Evolutionary conservation across 139 green algal species (phyloP).

Genomic region (Chlamydomonas eustigma): DNA sequence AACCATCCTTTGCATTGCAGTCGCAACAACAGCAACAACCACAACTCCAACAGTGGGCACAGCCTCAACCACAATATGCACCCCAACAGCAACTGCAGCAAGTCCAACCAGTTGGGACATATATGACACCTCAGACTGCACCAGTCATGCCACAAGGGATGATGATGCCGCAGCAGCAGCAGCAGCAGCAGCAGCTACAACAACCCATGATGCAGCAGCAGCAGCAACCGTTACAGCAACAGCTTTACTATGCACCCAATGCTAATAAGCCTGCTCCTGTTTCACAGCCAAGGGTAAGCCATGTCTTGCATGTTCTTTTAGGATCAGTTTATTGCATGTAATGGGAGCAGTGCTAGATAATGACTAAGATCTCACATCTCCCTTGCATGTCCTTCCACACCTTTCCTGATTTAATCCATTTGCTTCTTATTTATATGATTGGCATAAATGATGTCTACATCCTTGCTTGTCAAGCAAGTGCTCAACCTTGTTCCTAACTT

Average conservation of each 20-base stretch:
- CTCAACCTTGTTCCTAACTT: neutral
- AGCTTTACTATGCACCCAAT: neutral
- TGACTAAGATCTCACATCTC: neutral
- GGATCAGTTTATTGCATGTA: neutral
- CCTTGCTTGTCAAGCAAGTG: too few species aligned
- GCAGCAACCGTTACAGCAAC: neutral
- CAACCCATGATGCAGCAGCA: neutral
- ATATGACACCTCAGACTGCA: neutral
- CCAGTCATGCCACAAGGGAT: too few species aligned
- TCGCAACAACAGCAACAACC: neutral
- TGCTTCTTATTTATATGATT: neutral
- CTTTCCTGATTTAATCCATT: neutral
- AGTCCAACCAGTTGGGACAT: neutral
- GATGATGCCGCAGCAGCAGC: slow-evolving; percentile 9
- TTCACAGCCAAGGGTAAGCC: neutral
- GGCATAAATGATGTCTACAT: too few species aligned
- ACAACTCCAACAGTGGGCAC: neutral
- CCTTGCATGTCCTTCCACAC: neutral
- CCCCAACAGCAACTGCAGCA: neutral
- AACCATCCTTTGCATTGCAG: too few species aligned
- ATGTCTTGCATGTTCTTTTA: neutral
- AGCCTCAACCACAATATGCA: slow-evolving; percentile 7
- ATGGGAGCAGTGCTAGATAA: neutral
- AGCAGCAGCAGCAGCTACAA: slow-evolving; percentile 18
- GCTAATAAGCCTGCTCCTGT: neutral